phyloP scores from a whole-genome alignment of 345 rosid species.

The Eucalyptus brandiana region DNA sequence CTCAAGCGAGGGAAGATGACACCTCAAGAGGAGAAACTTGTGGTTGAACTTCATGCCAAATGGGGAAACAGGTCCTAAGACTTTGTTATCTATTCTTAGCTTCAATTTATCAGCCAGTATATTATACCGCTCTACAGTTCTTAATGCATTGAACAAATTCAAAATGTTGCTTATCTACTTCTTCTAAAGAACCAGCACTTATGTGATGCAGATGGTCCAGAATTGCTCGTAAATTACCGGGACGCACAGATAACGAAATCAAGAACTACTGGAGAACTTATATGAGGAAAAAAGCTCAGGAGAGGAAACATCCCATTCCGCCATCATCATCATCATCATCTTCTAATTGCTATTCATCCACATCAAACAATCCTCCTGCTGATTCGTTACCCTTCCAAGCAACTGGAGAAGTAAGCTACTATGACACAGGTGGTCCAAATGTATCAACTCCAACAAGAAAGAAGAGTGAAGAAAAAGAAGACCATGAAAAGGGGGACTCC shows the following conservation, averaged over 20 bases:
- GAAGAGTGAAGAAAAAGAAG: constrained; percentile 20
- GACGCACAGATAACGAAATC: constrained; percentile 94
- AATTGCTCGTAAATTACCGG: constrained; percentile 86
- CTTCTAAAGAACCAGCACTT: not conserved
- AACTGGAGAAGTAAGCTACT: constrained; percentile 53
- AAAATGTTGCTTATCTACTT: not conserved
- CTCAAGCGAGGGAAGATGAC: constrained; percentile 98
- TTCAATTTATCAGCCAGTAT: not conserved
- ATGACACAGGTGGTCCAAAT: constrained; percentile 63
- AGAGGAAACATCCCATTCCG: constrained; percentile 27
- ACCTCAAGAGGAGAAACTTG: constrained; percentile 83
- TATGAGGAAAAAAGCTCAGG: constrained; percentile 82
- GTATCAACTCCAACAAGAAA: constrained; percentile 5
- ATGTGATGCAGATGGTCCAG: constrained; percentile 72
- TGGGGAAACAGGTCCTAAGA: constrained; percentile 89
- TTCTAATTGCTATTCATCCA: constrained; percentile 34
- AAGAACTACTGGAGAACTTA: constrained; percentile 98
- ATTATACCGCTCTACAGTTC: not conserved
- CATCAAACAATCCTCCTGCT: constrained; percentile 36
- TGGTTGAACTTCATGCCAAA: constrained; percentile 83
- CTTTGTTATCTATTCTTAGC: not conserved
- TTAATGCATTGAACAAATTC: not conserved
- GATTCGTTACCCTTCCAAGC: constrained; percentile 28
- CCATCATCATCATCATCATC: constrained; percentile 36
- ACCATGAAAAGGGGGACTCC: constrained; percentile 24